phyloP scores from a whole-genome alignment of 1,284 basidiomycete genomes.

The Cryptococcus depauperatus region DNA sequence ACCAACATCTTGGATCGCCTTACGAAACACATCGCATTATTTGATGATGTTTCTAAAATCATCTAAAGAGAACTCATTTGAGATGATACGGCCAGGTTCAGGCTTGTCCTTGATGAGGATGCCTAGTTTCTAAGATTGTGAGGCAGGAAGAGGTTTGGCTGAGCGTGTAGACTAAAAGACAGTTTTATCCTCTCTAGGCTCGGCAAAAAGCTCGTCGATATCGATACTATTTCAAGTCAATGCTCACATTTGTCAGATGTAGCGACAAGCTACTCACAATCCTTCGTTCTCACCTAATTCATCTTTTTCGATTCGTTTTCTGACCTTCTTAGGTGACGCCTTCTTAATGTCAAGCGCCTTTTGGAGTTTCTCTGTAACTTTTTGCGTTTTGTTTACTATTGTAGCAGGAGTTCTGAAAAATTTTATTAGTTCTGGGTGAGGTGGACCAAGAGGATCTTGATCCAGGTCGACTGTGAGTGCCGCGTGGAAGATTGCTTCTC shows the following conservation, averaged over 20 bases:
- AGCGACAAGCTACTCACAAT: slow-evolving; percentile 16
- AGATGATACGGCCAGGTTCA: slow-evolving; percentile 48
- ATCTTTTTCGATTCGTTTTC: slow-evolving; percentile 50
- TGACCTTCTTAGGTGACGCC: slow-evolving; percentile 28
- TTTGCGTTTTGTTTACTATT: slow-evolving; percentile 55
- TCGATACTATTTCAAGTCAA: slow-evolving; percentile 30
- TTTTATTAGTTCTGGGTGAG: slow-evolving; percentile 72
- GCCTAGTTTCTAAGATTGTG: slow-evolving; percentile 1
- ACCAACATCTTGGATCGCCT: slow-evolving; percentile 63
- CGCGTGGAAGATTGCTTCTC: slow-evolving; percentile 84
- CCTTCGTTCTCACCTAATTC: slow-evolving; percentile 35
- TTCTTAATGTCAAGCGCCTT: slow-evolving; percentile 60
- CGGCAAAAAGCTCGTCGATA: slow-evolving; percentile 40
- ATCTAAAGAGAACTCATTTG: slow-evolving; percentile 58
- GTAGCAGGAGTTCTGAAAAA: slow-evolving; percentile 71
- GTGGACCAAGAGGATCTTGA: slow-evolving; percentile 67
- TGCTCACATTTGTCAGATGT: neutral
- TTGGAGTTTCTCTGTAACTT: slow-evolving; percentile 57
- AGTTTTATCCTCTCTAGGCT: slow-evolving; percentile 8
- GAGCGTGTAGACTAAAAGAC: slow-evolving; percentile 1
- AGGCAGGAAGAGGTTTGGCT: neutral
- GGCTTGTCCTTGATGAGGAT: slow-evolving; percentile 17
- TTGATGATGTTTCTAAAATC: slow-evolving; percentile 63
- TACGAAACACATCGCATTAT: slow-evolving; percentile 66
- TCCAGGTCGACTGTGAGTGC: slow-evolving; percentile 66